Evolutionary conservation across 2,329 filamentous ascomycete species (phyloP).

Genomic region (Colletotrichum eleusines): DNA sequence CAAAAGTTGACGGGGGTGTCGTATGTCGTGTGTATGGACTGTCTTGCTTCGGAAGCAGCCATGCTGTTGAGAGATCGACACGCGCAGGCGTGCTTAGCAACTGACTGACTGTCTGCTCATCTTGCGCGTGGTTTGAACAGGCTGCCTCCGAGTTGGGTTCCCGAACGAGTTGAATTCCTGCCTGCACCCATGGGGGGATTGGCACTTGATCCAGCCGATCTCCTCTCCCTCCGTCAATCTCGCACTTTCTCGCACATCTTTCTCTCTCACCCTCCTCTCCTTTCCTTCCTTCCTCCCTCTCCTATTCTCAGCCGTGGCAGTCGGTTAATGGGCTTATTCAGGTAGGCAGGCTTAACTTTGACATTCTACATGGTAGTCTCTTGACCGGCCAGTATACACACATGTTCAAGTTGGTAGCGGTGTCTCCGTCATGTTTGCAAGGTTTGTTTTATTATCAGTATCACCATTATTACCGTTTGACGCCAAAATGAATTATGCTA

Average conservation of each 20-base stretch:
- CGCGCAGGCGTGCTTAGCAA: constrained; percentile 8
- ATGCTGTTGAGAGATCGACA: constrained; percentile 14
- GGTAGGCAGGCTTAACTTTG: not conserved
- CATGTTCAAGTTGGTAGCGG: not conserved
- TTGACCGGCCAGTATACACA: not conserved
- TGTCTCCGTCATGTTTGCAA: not conserved
- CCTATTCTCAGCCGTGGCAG: not conserved
- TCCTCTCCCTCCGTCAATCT: not conserved
- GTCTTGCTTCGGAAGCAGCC: constrained; percentile 1
- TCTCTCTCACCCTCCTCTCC: not conserved
- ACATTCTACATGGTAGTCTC: not conserved
- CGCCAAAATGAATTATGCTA: not conserved
- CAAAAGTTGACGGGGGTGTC: not conserved
- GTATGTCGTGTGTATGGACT: constrained; percentile 9
- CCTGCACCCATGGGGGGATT: not conserved
- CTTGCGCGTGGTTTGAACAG: not conserved
- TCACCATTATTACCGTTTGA: not conserved
- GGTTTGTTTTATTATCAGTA: not conserved
- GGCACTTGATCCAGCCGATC: constrained; percentile 1
- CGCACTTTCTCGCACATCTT: not conserved
- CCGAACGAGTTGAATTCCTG: not conserved
- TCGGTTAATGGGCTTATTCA: not conserved
- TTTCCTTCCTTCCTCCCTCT: constrained; percentile 9
- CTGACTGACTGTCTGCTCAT: constrained; percentile 4
- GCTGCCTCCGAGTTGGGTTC: not conserved